phyloP scores from a whole-genome alignment of 208 protist species.

The Hexamita inflata region DNA sequence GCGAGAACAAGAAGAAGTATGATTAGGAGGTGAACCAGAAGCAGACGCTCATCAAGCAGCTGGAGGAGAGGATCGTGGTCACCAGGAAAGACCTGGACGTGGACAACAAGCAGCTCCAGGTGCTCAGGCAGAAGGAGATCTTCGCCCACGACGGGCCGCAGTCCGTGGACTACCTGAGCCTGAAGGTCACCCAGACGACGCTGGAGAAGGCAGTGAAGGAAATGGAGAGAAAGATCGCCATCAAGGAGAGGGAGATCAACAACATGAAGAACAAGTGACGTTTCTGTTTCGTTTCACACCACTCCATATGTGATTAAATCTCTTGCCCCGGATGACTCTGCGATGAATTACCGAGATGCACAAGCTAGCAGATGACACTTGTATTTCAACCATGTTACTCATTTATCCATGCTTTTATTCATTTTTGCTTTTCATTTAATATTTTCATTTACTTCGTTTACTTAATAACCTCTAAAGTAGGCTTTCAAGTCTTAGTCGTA shows the following conservation, averaged over 20 bases:
- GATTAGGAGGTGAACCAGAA: slow-evolving; percentile 55
- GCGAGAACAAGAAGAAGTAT: slow-evolving; percentile 58
- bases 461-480: too few relatives aligned
- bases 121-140: slow-evolving; percentile 14
- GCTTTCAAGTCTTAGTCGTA: too few relatives aligned
- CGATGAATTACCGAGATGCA: too few relatives aligned
- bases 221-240: background rate
- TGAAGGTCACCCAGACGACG: background rate
- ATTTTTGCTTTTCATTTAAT: too few relatives aligned
- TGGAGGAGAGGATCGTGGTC: background rate
- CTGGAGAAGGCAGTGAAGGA: slow-evolving; percentile 9
- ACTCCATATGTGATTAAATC: too few relatives aligned
- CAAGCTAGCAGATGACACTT: too few relatives aligned
- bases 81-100: background rate
- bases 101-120: background rate
- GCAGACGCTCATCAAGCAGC: background rate
- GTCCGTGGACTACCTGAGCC: background rate
- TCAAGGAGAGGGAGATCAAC: background rate
- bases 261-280: slow-evolving; percentile 9
- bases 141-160: background rate
- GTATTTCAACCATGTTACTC: too few relatives aligned
- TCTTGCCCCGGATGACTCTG: too few relatives aligned
- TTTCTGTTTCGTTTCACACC: too few relatives aligned
- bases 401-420: too few relatives aligned
- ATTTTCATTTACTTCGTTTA: too few relatives aligned